phyloP scores from a whole-genome alignment of 306 rosid genomes.

The Senna tora region DNA sequence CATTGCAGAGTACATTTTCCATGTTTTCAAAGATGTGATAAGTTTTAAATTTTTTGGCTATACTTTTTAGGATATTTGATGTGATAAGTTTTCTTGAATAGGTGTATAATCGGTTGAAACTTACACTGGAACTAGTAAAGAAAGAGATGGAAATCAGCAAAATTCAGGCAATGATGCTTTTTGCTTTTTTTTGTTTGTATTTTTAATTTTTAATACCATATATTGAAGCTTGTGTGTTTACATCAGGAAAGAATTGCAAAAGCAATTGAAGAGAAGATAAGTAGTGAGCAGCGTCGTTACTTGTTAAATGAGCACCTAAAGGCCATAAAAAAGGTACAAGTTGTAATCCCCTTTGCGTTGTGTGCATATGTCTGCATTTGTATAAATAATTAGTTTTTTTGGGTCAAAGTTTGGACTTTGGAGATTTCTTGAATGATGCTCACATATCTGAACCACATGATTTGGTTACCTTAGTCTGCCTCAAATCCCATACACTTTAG shows the following conservation, averaged over 20 bases:
- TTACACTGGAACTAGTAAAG: conserved; percentile 87
- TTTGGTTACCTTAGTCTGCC: not conserved
- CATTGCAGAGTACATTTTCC: conserved; percentile 8
- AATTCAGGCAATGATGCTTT: conserved; percentile 70
- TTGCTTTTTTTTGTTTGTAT: conserved; percentile 3
- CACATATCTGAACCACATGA: not conserved
- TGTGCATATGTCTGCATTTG: not conserved
- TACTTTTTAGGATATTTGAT: not conserved
- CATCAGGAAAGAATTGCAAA: conserved; percentile 91
- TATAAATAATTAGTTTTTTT: not conserved
- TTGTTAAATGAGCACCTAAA: conserved; percentile 90
- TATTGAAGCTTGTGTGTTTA: conserved; percentile 36
- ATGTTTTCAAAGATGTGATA: conserved; percentile 10
- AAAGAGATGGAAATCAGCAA: conserved; percentile 97
- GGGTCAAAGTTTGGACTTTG: not conserved
- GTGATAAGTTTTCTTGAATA: conserved; percentile 46
- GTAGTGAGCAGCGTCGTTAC: conserved; percentile 94
- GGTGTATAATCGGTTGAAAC: conserved; percentile 86
- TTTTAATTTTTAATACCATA: conserved; percentile 12
- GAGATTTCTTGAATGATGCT: not conserved
- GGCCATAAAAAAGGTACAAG: conserved; percentile 88
- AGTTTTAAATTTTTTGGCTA: conserved; percentile 25
- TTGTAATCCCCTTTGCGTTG: not conserved
- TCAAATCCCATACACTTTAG: not conserved
- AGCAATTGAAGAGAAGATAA: conserved; percentile 97